Evolutionary conservation across 352 stramenopile species (phyloP), one percentile per base, ranked within the genome.

Genomic region (Phytophthora kernoviae): DNA sequence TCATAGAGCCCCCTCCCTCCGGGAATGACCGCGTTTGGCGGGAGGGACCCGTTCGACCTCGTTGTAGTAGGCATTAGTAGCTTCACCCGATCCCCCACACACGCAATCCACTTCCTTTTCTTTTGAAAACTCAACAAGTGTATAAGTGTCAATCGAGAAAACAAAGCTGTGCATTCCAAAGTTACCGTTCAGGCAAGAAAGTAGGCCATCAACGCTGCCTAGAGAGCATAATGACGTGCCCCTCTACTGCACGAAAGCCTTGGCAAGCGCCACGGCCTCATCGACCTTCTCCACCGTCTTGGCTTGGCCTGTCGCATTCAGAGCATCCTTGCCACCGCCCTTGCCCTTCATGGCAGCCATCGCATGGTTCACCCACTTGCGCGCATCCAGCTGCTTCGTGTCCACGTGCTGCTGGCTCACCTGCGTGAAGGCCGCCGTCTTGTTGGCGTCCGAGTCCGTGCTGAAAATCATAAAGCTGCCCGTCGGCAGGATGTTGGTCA

Each of bases 381-480:
- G 90, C 14, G 96, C 96, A 58, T 97, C 91, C 56, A 93, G 77
- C 61, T 75, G 71, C 64, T 87, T 87, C 11, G 62, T 56, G 15
- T 68, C 88, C 30, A 79, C 83, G 65, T 84, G 82, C 52, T 85
- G 88, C 71, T 77, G 84, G 81, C 70, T 98, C 82, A 87, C 92
- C 51, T 96, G 90, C 65, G 96, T 98, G 58, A 96, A 98, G 39
- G 94, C 79, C 12, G 97, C 76, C 41, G 81, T 95, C 81, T 98
- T 98, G 68, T 96, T 94, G 52, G 94, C 81, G 46, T 96, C 91
- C 51, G 81, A 68, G 60, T 97, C 84, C 6, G 96, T 79, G 51
- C 94, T 96, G 65, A 99, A 91, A 65, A 98, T 96, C 58, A 96
- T 89, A 54, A 98, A 92, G 58, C 90, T 91, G 15, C 92, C 93